Evolutionary conservation across 2,329 filamentous ascomycete genomes (phyloP), one percentile per base, ranked within the genome.

Genomic region (Bipolaris zeicola): DNA sequence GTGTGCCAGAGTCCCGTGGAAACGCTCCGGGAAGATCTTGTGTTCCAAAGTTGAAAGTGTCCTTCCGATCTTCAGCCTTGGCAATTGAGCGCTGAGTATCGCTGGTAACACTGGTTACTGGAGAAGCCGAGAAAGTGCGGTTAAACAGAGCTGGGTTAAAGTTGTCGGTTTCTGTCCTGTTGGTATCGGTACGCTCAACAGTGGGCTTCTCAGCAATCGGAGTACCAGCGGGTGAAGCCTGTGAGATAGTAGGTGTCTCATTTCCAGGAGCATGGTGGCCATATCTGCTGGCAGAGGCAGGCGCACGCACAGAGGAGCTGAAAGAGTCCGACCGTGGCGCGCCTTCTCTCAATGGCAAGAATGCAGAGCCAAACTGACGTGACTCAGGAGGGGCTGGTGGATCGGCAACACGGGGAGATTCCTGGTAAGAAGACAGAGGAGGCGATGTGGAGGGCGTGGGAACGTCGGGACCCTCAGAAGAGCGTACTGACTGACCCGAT

Each of bases 241-340:
- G 73, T 60, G 68, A 71, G 24, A 78, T 77, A 3, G 78, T 80
- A 16, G 79, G 79, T 7, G 81, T 80, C 48, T 78, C 77, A 26
- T 79, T 76, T 46, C 85, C 85, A 47, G 75, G 56, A 22, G 18
- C 75, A 53, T 85, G 84, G 49, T 75, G 68, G 49, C 85, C 87
- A 72, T 85, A 80, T 72, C 87, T 78, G 77, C 89, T 86, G 45
- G 85, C 85, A 39, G 91, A 88, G 20, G 89, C 89, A 22, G 90
- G 91, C 6, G 89, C 89, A 75, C 89, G 89, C 26, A 90, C 88
- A 14, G 92, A 95, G 18, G 91, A 92, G 53, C 86, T 88, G 51
- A 90, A 79, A 2, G 90, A 91, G 58, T 90, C 88, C 46, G 83
- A 80, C 45, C 87, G 80, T 11, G 75, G 75, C 7, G 77, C 58